Evolutionary conservation across 1,284 basidiomycete genomes (phyloP), one percentile per base, ranked within the genome.

Genomic region (Cutaneotrichosporon dermatis): DNA sequence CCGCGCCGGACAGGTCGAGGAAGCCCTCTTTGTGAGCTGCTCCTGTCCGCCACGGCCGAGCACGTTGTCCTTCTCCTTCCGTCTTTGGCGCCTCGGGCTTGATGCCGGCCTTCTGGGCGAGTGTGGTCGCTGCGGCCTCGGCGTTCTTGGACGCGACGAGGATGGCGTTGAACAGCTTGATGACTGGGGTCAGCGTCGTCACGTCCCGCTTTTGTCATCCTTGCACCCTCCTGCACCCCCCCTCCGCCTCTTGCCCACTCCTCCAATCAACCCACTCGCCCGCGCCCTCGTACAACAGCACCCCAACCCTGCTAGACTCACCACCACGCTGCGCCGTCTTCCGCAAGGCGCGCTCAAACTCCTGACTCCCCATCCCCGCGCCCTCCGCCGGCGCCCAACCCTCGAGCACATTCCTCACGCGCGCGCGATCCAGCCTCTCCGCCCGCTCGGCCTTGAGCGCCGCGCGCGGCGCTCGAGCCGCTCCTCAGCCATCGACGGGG

Each of bases 121-220:
- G 50, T 10, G 65, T 59, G 11, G 62, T 61, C 6, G 62, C 60
- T 5, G 68, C 69, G 8, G 62, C 66, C 63, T 76, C 75, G 43
- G 72, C 66, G 42, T 71, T 71, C 54, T 70, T 69, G 11, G 77
- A 74, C 6, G 75, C 74, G 37, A 73, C 66, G 9, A 79, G 70
- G 57, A 79, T 79, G 7, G 78, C 78, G 62, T 79, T 79, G 72
- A 79, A 79, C 16, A 79, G 74, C 54, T 79, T 79, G 74, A 79
- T 76, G 34, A 79, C 78, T 79, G 61, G 3, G 16, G 13, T 51
- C 11, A 52, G 50, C 43, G 39, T 25, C 43, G 16, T n/a, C 13
- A 6, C 10, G 35, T 40, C 39, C 39, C 1, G 12, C 39, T 12
- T 40, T 12, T 40, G 9, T 40, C 8, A 25, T 25, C 25, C 25